phyloP scores from a whole-genome alignment of 148 eudicot genomes.

The Suaeda aralocaspica region DNA sequence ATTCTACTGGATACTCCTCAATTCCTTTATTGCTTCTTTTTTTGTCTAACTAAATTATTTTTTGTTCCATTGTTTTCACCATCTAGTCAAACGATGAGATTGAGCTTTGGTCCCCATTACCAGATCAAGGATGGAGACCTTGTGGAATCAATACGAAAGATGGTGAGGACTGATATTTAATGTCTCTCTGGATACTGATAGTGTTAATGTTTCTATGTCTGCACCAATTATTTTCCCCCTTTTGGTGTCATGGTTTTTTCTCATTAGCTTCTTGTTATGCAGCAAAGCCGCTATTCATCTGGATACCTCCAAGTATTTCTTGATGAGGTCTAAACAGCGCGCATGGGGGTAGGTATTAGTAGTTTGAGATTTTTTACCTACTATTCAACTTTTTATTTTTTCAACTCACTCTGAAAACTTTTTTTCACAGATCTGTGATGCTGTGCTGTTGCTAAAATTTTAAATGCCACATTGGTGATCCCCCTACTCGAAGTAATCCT shows the following conservation, averaged over 20 bases:
- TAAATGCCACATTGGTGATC: constrained; percentile 91
- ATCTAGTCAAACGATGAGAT: constrained; percentile 59
- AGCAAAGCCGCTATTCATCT: constrained; percentile 67
- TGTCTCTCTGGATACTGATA: too few relatives aligned
- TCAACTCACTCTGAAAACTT: neutral
- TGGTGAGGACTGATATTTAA: constrained; percentile 40
- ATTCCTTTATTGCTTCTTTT: neutral
- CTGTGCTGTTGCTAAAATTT: constrained; percentile 93
- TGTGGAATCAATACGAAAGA: constrained; percentile 40
- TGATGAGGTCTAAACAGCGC: constrained; percentile 95
- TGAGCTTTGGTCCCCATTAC: constrained; percentile 78
- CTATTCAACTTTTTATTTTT: neutral
- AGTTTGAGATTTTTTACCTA: neutral
- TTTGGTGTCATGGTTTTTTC: neutral
- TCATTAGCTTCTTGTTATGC: constrained; percentile 29
- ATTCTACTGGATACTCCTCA: constrained; percentile 1
- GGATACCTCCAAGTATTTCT: constrained; percentile 94
- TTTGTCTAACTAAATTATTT: neutral
- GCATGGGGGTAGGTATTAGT: constrained; percentile 83
- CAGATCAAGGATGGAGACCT: constrained; percentile 81
- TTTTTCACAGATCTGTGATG: constrained; percentile 76
- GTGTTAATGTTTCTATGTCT: too few relatives aligned
- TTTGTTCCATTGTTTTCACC: constrained; percentile 6
- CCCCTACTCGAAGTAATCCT: constrained; percentile 97
- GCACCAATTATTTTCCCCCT: too few relatives aligned